Conservation (phyloP, 495 filamentous ascomycete species). For the Neurospora discreta region DNA sequence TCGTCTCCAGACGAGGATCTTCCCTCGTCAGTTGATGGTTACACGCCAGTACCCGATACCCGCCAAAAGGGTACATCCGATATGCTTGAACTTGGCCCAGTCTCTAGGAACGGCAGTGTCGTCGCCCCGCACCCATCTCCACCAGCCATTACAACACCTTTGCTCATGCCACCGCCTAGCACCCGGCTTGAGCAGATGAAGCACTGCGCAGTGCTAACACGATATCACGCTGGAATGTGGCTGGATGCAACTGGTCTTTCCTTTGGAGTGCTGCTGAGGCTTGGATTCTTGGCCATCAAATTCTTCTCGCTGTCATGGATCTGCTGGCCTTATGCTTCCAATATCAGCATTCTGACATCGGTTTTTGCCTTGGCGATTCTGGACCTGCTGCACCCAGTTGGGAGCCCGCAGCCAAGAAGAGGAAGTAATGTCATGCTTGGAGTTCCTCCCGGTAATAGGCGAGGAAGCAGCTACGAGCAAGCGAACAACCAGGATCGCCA, state of each 20-base stretch:
- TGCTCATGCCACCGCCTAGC: slow-evolving; percentile 50
- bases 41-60: slow-evolving; percentile 5
- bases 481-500: not conserved
- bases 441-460: not conserved
- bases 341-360: slow-evolving; percentile 19
- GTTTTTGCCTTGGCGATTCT: slow-evolving; percentile 28
- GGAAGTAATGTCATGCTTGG: not conserved
- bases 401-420: slow-evolving; percentile 1
- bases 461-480: not conserved
- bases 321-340: slow-evolving; percentile 36
- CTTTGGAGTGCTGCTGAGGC: slow-evolving; percentile 17
- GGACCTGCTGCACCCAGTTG: slow-evolving; percentile 22
- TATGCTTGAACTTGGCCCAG: slow-evolving; percentile 7
- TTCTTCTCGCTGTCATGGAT: slow-evolving; percentile 26
- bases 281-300: slow-evolving; percentile 29
- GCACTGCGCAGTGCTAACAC: slow-evolving; percentile 20
- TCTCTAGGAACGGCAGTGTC: slow-evolving; percentile 7
- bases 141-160: slow-evolving; percentile 25
- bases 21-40: slow-evolving; percentile 11
- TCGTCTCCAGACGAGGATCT: slow-evolving; percentile 23
- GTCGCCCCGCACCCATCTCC: slow-evolving; percentile 19
- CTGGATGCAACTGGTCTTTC: slow-evolving; percentile 11
- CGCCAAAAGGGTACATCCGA: not conserved
- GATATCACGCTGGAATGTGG: slow-evolving; percentile 16
- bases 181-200: slow-evolving; percentile 26